Conservation (phyloP, 768 basidiomycete species). For the Hirschioporus abietinus region DNA sequence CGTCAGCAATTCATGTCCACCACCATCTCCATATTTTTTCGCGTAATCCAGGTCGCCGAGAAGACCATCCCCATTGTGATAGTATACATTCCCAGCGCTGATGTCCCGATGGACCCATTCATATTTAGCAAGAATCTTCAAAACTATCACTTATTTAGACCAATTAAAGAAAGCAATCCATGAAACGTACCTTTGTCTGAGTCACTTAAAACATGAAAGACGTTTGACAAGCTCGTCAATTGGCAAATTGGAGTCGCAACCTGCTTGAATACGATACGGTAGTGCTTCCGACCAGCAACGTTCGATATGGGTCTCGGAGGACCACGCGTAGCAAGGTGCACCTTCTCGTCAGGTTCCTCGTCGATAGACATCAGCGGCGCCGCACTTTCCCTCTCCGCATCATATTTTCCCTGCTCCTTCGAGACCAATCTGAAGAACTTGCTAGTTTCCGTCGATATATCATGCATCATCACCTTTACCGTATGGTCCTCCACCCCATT, state of each 20-base stretch:
- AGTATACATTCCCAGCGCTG: background rate
- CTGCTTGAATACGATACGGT: conserved; percentile 2
- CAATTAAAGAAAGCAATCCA: background rate
- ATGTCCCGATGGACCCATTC: background rate
- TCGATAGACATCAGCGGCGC: background rate
- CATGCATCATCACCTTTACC: background rate
- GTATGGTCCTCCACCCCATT: background rate
- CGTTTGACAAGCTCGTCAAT: background rate
- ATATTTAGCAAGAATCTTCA: background rate
- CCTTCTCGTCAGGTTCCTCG: background rate
- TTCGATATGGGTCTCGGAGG: background rate
- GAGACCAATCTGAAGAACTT: background rate
- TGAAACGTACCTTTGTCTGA: background rate
- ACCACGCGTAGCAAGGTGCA: background rate
- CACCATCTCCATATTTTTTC: background rate
- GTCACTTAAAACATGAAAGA: background rate
- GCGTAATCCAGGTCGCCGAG: background rate
- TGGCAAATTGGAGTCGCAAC: background rate
- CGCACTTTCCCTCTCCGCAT: background rate
- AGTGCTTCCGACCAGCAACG: background rate
- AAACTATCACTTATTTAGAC: background rate
- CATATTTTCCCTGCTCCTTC: background rate
- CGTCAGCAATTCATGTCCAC: background rate
- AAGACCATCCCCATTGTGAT: background rate
- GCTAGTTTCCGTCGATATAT: background rate